These are phyloP conservation scores for Aspergillus baeticus DNA, from an alignment of 495 filamentous ascomycete species.

Conservation along the genomic window DNA sequence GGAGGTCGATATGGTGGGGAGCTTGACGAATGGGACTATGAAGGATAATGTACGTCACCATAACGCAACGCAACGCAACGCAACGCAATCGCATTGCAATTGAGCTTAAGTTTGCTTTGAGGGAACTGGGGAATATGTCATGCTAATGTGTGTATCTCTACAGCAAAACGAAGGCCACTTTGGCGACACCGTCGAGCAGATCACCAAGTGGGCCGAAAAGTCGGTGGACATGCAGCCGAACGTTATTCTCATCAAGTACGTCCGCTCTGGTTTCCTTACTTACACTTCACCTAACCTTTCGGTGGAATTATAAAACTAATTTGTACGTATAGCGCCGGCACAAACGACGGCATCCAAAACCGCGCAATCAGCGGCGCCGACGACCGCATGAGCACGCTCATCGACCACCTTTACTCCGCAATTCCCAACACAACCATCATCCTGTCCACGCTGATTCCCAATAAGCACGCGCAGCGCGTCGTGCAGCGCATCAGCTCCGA, in stretches of 20 bases:
- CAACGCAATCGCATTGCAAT: no score
- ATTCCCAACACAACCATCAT: slow-evolving; percentile 46
- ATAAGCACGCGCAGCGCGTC: slow-evolving; percentile 22
- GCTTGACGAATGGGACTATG: slow-evolving; percentile 44
- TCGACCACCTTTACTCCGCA: slow-evolving; percentile 35
- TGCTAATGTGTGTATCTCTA: not conserved
- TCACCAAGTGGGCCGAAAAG: slow-evolving; percentile 32
- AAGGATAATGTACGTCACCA: slow-evolving; percentile 41
- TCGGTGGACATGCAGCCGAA: slow-evolving; percentile 42
- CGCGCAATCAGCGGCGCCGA: slow-evolving; percentile 28
- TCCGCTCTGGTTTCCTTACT: not conserved
- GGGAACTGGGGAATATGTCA: no score
- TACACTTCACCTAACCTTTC: not conserved
- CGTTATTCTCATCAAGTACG: slow-evolving; percentile 45
- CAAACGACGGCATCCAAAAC: slow-evolving; percentile 46
- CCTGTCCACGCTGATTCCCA: slow-evolving; percentile 48
- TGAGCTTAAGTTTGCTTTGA: no score
- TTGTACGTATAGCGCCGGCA: slow-evolving; percentile 46
- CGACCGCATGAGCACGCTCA: slow-evolving; percentile 28
- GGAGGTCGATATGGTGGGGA: slow-evolving; percentile 54
- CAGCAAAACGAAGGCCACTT: slow-evolving; percentile 50
- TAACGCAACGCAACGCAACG: no score
- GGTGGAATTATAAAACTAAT: no score
- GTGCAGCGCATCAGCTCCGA: slow-evolving; percentile 35
- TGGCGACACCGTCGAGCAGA: slow-evolving; percentile 45